phyloP scores from a whole-genome alignment of 2,329 filamentous ascomycete genomes.

The Sphaerulina vaccinii region DNA sequence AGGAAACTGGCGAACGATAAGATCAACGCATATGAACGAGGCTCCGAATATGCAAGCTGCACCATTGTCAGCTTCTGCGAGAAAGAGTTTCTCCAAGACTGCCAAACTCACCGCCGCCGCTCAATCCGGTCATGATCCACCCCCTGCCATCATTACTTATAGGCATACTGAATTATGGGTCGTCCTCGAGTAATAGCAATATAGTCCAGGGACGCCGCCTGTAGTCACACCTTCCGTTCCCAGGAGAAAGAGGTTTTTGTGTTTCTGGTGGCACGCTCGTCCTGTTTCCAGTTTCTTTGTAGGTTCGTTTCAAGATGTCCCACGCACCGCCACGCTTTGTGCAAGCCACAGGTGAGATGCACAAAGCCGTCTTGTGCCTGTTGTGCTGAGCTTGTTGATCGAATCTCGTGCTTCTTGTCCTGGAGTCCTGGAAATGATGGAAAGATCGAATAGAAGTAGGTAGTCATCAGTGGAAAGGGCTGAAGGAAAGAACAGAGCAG shows the following conservation, averaged over 20 bases:
- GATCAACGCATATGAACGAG: slow-evolving; percentile 81
- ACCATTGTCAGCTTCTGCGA: slow-evolving; percentile 7
- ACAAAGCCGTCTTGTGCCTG: neutral
- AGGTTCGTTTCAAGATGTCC: neutral
- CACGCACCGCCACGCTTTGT: slow-evolving; percentile 17
- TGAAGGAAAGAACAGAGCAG: neutral
- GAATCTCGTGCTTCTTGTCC: neutral
- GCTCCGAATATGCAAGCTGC: slow-evolving; percentile 67
- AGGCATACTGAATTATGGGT: slow-evolving; percentile 39
- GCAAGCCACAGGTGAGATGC: slow-evolving; percentile 4
- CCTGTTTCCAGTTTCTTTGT: slow-evolving; percentile 3
- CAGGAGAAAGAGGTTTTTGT: neutral
- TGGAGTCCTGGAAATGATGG: neutral
- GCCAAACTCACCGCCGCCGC: slow-evolving; percentile 66
- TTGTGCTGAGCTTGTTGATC: neutral
- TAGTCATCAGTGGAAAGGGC: neutral
- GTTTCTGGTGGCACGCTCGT: neutral
- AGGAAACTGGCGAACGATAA: slow-evolving; percentile 70
- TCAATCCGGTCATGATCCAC: slow-evolving; percentile 84
- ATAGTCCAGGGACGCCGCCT: neutral
- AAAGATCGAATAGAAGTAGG: too few relatives aligned
- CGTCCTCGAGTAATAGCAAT: neutral
- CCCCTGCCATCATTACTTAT: slow-evolving; percentile 81
- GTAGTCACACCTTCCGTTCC: neutral
- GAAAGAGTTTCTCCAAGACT: neutral